Evolutionary conservation across 2,329 filamentous ascomycete genomes (phyloP).

Genomic region (Fusarium sp.): DNA sequence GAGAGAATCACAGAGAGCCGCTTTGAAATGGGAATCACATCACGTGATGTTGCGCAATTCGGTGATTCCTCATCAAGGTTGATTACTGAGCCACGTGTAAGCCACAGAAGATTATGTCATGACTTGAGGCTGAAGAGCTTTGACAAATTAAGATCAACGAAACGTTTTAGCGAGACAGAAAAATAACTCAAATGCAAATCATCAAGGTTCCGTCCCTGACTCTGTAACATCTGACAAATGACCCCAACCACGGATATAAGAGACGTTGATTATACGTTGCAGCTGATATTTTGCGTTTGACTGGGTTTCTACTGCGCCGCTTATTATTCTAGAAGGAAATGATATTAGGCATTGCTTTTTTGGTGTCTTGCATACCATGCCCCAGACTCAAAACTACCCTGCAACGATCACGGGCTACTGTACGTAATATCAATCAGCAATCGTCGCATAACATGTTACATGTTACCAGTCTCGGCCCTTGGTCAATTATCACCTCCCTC

Average conservation of each 20-base stretch:
- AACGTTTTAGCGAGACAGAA: background rate
- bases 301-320: background rate
- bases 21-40: slow-evolving; percentile 38
- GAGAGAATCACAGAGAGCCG: slow-evolving; percentile 36
- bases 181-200: background rate
- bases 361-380: background rate
- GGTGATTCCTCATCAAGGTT: slow-evolving; percentile 5
- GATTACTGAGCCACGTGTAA: slow-evolving; percentile 6
- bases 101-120: slow-evolving; percentile 8
- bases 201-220: background rate
- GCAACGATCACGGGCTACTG: background rate
- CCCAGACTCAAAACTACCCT: slow-evolving; percentile 5
- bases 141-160: background rate
- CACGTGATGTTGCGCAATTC: slow-evolving; percentile 40
- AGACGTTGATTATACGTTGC: background rate
- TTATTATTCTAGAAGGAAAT: background rate
- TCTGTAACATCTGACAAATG: background rate
- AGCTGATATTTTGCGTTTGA: background rate
- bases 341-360: background rate
- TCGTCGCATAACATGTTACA: slow-evolving; percentile 1
- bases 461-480: slow-evolving; percentile 1
- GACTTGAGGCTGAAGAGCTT: background rate
- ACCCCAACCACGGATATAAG: background rate
- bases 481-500: slow-evolving; percentile 13
- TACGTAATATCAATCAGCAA: slow-evolving; percentile 9